Evolutionary conservation across 2,329 filamentous ascomycete genomes (phyloP).

Genomic region (Dichotomopilus funicola): DNA sequence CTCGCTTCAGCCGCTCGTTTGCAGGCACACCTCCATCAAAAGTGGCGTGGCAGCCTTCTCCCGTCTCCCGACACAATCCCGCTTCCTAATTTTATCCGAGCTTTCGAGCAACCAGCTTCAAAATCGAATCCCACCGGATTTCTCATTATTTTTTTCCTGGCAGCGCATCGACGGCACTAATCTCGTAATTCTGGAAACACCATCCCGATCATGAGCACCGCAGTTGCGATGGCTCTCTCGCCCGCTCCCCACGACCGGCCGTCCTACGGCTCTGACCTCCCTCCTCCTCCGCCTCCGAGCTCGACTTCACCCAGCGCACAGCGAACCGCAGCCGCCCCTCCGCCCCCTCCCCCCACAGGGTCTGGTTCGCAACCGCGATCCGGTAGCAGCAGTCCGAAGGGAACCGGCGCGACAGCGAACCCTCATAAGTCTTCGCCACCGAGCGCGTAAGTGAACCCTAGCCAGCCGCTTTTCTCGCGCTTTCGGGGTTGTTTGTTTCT

Average conservation of each 20-base stretch:
- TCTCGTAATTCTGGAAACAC: slow-evolving; percentile 5
- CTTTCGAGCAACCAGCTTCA: background rate
- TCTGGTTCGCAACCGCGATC: slow-evolving; percentile 39
- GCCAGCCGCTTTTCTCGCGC: background rate
- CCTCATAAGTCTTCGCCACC: slow-evolving; percentile 50
- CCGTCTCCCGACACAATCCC: slow-evolving; percentile 1
- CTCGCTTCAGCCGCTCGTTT: slow-evolving; percentile 12
- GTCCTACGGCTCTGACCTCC: slow-evolving; percentile 43
- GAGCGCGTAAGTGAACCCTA: slow-evolving; percentile 47
- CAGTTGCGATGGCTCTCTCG: slow-evolving; percentile 62
- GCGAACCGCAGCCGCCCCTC: slow-evolving; percentile 30
- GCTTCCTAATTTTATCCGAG: slow-evolving; percentile 14
- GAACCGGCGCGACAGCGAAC: slow-evolving; percentile 29
- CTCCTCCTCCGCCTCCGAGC: slow-evolving; percentile 33
- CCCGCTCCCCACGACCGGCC: slow-evolving; percentile 60
- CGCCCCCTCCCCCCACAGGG: slow-evolving; percentile 24
- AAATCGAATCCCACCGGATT: slow-evolving; percentile 2
- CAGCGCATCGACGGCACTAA: background rate
- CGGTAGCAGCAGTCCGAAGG: slow-evolving; percentile 50
- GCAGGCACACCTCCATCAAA: background rate
- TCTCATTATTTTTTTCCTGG: background rate
- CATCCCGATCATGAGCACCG: slow-evolving; percentile 55
- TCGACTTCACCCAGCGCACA: slow-evolving; percentile 40
- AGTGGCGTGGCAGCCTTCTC: background rate
- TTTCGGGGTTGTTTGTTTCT: too few relatives aligned